Percentiles rank a stretch among this genome's conserved stretches.
These are phyloP conservation scores for Inga oerstediana DNA, from an alignment of 306 rosid genomes.

Conservation along the genomic window DNA sequence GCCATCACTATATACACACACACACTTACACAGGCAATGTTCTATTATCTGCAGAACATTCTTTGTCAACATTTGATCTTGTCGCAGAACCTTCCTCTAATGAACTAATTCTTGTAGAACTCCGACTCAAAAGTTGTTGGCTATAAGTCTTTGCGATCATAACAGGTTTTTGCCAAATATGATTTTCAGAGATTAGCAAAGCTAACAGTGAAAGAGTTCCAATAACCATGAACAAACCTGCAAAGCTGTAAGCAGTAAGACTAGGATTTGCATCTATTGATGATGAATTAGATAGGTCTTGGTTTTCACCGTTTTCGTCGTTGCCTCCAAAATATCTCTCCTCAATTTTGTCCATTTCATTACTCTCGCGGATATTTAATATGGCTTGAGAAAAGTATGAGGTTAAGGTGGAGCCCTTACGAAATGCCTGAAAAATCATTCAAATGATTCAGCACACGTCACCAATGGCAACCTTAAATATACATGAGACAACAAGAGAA, in stretches of 20 bases:
- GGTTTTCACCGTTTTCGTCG: not conserved
- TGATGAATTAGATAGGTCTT: not conserved
- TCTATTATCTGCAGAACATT: not conserved
- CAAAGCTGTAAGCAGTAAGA: slow-evolving; percentile 27
- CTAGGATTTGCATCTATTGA: not conserved
- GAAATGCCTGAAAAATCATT: slow-evolving; percentile 19
- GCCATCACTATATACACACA: not conserved
- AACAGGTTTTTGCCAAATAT: slow-evolving; percentile 11
- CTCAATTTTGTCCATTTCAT: not conserved
- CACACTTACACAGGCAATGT: not conserved
- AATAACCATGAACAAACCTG: slow-evolving; percentile 28
- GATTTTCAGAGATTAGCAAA: slow-evolving; percentile 15
- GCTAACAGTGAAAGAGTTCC: slow-evolving; percentile 17
- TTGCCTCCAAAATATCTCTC: slow-evolving; percentile 13
- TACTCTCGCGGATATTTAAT: not conserved
- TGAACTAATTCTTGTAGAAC: not conserved
- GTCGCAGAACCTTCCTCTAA: not conserved
- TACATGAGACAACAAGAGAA: not conserved
- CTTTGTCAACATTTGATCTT: not conserved
- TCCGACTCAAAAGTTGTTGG: not conserved
- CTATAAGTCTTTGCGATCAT: slow-evolving; percentile 1
- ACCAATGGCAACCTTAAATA: not conserved
- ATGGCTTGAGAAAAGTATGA: slow-evolving; percentile 29
- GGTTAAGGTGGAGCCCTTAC: not conserved
- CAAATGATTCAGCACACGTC: not conserved